Percentiles rank a stretch among this genome's conserved stretches.
Evolutionary conservation across 108 stramenopile genomes (phyloP).

Genomic region (Craspedostauros australis): DNA sequence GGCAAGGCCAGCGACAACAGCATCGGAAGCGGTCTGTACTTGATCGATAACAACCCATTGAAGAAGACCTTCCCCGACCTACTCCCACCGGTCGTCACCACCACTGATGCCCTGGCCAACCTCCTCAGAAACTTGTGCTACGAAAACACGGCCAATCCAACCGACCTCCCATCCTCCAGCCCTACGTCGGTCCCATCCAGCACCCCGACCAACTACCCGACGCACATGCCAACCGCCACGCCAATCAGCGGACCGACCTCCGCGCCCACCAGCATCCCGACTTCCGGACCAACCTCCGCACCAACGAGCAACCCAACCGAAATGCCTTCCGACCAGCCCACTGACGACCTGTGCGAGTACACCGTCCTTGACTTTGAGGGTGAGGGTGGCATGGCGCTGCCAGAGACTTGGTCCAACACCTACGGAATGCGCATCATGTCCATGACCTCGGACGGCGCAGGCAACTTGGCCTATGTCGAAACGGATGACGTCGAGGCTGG

Average conservation of each 20-base stretch:
- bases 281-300: neutral
- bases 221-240: neutral
- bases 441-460: too few species aligned
- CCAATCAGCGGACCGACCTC: neutral
- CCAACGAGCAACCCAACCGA: neutral
- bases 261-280: slow-evolving; percentile 2
- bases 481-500: neutral
- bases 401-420: too few species aligned
- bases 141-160: slow-evolving; percentile 1
- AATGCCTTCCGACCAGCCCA: slow-evolving; percentile 1
- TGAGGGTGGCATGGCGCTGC: neutral
- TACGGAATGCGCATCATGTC: neutral
- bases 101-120: neutral
- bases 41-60: slow-evolving; percentile 15
- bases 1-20: slow-evolving; percentile 13
- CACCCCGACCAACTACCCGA: neutral
- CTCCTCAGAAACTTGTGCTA: slow-evolving; percentile 7
- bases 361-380: slow-evolving; percentile 1
- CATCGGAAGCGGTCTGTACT: slow-evolving; percentile 6
- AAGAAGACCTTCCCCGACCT: neutral
- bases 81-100: slow-evolving; percentile 3
- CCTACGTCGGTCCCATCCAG: neutral
- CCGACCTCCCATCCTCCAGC: neutral
- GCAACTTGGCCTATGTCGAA: too few species aligned
- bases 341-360: slow-evolving; percentile 2